Conservation (phyloP, 1,284 basidiomycete species). For the Inonotus hispidus region DNA sequence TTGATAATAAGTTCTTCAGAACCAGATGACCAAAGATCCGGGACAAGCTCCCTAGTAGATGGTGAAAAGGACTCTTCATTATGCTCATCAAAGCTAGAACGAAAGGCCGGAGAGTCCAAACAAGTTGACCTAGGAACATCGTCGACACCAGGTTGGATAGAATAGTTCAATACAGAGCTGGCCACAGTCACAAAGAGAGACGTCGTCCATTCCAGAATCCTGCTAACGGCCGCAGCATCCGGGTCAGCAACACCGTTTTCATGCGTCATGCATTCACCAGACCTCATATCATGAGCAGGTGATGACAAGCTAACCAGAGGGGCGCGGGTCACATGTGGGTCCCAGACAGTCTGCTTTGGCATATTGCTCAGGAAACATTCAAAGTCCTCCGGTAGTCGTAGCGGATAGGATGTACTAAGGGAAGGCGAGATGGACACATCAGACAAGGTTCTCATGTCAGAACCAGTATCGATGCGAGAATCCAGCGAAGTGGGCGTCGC, state of each 20-base stretch:
- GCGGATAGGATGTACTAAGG: background rate
- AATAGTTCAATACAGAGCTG: background rate
- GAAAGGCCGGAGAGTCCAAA: background rate
- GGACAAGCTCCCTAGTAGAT: background rate
- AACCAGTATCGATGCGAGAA: background rate
- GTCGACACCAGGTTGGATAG: background rate
- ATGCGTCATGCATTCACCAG: background rate
- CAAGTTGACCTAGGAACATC: background rate
- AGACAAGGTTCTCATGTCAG: background rate
- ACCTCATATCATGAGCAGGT: background rate
- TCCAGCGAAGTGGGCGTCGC: background rate
- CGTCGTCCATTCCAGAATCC: constrained; percentile 12
- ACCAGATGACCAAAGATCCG: background rate
- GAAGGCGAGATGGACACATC: constrained; percentile 17
- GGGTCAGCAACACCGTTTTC: background rate
- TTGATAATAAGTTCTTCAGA: background rate
- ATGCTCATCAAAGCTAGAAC: background rate
- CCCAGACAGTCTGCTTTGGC: background rate
- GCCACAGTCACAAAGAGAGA: constrained; percentile 17
- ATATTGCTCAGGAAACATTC: background rate
- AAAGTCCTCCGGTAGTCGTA: background rate
- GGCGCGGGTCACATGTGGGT: background rate
- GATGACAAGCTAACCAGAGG: background rate
- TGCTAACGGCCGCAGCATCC: background rate
- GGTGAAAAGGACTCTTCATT: background rate